A percentile compares a stretch with the other conserved stretches of the same genome.
Evolutionary conservation across 192 early-diverging fungal species (phyloP).

Genomic region (Glomus cerebriforme): DNA sequence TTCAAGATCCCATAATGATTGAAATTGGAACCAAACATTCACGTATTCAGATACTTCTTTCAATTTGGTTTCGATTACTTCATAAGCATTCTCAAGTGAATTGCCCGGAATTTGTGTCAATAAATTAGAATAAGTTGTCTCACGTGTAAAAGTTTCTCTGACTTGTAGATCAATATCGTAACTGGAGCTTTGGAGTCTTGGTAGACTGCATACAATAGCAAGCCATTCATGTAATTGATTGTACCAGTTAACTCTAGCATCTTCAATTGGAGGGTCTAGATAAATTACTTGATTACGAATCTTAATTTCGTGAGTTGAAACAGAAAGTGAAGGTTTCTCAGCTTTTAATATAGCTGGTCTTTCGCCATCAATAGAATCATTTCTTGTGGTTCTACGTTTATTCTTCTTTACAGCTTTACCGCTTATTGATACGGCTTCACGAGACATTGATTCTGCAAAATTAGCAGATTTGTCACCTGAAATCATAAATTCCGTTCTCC

Average conservation of each 20-base stretch:
- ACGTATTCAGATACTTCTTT: conserved; percentile 82
- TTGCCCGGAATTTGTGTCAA: conserved; percentile 71
- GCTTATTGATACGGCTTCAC: conserved; percentile 39
- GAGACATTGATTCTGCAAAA: conserved; percentile 47
- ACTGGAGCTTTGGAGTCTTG: conserved; percentile 84
- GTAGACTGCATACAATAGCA: conserved; percentile 81
- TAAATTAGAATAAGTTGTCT: conserved; percentile 67
- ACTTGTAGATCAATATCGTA: conserved; percentile 82
- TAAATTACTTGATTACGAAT: conserved; percentile 97
- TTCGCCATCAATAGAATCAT: conserved; percentile 38
- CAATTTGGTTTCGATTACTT: conserved; percentile 78
- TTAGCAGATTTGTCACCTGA: conserved; percentile 46
- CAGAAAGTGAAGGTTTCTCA: conserved; percentile 66
- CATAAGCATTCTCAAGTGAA: conserved; percentile 78
- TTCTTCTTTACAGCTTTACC: conserved; percentile 39
- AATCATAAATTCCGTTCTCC: conserved; percentile 69
- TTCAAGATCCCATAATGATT: conserved; percentile 98
- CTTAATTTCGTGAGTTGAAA: conserved; percentile 83
- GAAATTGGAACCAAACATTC: conserved; percentile 95
- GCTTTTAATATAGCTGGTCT: conserved; percentile 36
- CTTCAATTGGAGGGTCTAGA: conserved; percentile 93
- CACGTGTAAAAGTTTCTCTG: conserved; percentile 51
- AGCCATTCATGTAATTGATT: conserved; percentile 93
- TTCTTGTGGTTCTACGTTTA: conserved; percentile 32
- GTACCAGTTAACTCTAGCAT: conserved; percentile 88